Conservation (phyloP, 805 yeast species). For the Cyberlindnera samutprakarnensis region DNA sequence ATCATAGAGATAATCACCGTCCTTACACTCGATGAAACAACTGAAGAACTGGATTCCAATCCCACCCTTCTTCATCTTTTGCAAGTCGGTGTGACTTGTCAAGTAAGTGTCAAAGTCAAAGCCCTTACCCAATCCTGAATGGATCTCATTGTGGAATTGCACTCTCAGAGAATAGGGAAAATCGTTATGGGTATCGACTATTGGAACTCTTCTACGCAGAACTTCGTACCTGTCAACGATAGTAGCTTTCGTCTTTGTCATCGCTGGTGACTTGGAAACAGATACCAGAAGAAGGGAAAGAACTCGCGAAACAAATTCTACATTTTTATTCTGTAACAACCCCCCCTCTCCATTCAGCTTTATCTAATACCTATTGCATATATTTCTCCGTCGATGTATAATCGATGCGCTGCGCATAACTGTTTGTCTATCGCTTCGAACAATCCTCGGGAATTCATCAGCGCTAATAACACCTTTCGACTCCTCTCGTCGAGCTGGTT, state of each 20-base stretch:
- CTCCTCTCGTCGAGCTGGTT: too few relatives aligned
- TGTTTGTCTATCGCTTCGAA: too few relatives aligned
- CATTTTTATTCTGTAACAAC: too few relatives aligned
- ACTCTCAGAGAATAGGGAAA: conserved; percentile 42
- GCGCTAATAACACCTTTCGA: too few relatives aligned
- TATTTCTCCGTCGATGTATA: too few relatives aligned
- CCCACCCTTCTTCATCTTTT: conserved; percentile 33
- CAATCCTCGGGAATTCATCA: too few relatives aligned
- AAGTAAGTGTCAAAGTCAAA: conserved; percentile 35
- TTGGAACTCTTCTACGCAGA: conserved; percentile 24
- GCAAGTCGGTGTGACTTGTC: conserved; percentile 38
- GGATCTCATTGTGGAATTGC: conserved; percentile 37
- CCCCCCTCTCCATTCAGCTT: too few relatives aligned
- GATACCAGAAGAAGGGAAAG: too few relatives aligned
- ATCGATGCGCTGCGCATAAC: conserved; percentile 1
- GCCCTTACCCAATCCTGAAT: conserved; percentile 18
- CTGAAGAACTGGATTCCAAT: conserved; percentile 46
- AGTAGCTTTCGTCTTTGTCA: too few relatives aligned
- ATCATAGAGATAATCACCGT: conserved; percentile 30
- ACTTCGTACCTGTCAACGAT: conserved; percentile 14
- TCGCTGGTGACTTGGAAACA: too few relatives aligned
- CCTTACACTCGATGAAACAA: conserved; percentile 39
- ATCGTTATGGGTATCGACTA: conserved; percentile 43
- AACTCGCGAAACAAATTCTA: too few relatives aligned
- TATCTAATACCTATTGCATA: too few relatives aligned